A percentile compares a stretch with the other conserved stretches of the same genome.
phyloP scores from a whole-genome alignment of 192 early-diverging fungal species.

The Backusella tarrabulga region DNA sequence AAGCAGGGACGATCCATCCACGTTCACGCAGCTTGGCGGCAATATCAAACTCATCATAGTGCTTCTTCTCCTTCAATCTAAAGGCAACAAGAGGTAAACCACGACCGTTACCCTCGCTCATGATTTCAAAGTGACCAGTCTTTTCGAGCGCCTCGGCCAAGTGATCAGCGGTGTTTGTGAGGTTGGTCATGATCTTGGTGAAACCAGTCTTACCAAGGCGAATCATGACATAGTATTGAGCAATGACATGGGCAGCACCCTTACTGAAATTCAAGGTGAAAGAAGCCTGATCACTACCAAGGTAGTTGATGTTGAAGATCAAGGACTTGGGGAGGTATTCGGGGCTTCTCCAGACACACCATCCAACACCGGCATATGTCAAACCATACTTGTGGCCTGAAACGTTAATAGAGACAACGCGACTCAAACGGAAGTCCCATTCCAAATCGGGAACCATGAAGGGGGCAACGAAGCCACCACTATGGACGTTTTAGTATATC shows the following conservation, averaged over 20 bases:
- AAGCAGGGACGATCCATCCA: constrained; percentile 78
- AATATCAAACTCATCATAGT: constrained; percentile 52
- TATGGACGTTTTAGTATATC: constrained; percentile 3
- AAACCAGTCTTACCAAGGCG: constrained; percentile 72
- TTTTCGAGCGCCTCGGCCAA: constrained; percentile 54
- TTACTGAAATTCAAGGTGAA: constrained; percentile 81
- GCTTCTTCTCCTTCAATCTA: constrained; percentile 40
- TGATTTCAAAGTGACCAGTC: constrained; percentile 57
- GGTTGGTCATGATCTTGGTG: constrained; percentile 61
- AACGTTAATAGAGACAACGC: constrained; percentile 78
- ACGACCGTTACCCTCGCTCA: constrained; percentile 40
- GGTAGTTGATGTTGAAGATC: constrained; percentile 60
- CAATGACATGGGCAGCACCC: constrained; percentile 64
- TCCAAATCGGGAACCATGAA: constrained; percentile 74
- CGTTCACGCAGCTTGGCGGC: constrained; percentile 57
- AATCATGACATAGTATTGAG: constrained; percentile 81
- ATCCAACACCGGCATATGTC: constrained; percentile 77
- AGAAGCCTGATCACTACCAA: constrained; percentile 37
- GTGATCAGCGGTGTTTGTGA: constrained; percentile 54
- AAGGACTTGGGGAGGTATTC: constrained; percentile 72
- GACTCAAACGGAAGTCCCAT: constrained; percentile 65
- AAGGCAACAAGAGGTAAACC: constrained; percentile 69
- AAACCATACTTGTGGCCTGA: constrained; percentile 78
- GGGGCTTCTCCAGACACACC: constrained; percentile 70
- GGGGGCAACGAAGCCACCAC: constrained; percentile 83